Base-by-base conservation (phyloP, 202 grass and related monocot species). In the Cymbopogon flexuosus region DNA sequence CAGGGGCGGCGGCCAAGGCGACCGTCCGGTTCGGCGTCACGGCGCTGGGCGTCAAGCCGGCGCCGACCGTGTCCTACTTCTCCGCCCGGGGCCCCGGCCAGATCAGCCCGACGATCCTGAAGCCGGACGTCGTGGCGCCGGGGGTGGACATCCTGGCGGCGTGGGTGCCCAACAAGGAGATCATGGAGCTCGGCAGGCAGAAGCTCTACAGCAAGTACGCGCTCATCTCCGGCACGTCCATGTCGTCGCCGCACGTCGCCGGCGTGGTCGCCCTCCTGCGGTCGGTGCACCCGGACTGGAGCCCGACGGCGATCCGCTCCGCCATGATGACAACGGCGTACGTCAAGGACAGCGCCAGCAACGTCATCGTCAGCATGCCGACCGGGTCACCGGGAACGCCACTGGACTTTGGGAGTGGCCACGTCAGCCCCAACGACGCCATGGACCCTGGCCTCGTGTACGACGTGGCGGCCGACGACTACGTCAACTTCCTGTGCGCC, bases 321-420 rank as follows among this genome's bases (percentile, higher is more conserved):
- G 88, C 88, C 29, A 96, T 96, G 83, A 91, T 96, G 90, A 96
- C 93, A 1, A 96, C 93, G 4, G 77, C 93, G 27, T 87, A 92
- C 54, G 77, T 90, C 7, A 88, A 47, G 22, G 88, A 92, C 83
- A 92, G 85, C 35, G 22, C 66, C 43, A 31, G 65, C 27, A 62
- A 19, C 35, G 62, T 54, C 51, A 83, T 96, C 68, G 31, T 22
- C 39, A 75, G 83, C 82, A 80, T 83, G 85, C 52, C 61, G 0
- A 57, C 0, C 12, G 66, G 70, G 0, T 61, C 70, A 9, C 79
- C 81, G 5, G 88, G 83, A 0, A 91, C 85, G 54, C 86, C 90
- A 0, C 84, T 96, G 45, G 90, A 88, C 69, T 90, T 81, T 22
- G 93, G 93, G 34, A 76, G 71, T 4, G 90, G 90, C 37, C 88